A percentile compares a stretch with the other conserved stretches of the same genome.
Evolutionary conservation across 495 filamentous ascomycete genomes (phyloP).

Genomic region (Platismatia glauca): DNA sequence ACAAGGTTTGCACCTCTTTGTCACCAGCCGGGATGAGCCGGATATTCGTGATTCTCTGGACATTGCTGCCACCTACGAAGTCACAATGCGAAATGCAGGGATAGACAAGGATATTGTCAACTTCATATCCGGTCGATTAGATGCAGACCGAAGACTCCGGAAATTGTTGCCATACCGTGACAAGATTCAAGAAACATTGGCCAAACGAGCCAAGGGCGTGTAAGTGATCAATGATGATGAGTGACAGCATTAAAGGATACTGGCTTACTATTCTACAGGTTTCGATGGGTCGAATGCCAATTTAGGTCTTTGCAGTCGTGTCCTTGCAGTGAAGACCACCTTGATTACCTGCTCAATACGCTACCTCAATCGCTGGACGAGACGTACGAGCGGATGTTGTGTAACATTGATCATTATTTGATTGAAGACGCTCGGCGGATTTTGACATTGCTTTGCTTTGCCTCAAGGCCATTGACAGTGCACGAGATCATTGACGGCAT

Average conservation of each 20-base stretch:
- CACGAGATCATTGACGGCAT: slow-evolving; percentile 30
- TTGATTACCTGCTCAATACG: slow-evolving; percentile 27
- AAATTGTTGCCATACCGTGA: slow-evolving; percentile 25
- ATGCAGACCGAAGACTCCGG: slow-evolving; percentile 24
- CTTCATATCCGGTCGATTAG: slow-evolving; percentile 29
- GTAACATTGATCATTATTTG: slow-evolving; percentile 23
- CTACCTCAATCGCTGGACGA: slow-evolving; percentile 31
- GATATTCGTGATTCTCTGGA: slow-evolving; percentile 31
- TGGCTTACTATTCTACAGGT: slow-evolving; percentile 25
- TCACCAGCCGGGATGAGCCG: slow-evolving; percentile 32
- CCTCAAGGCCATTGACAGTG: slow-evolving; percentile 27
- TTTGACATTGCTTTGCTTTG: slow-evolving; percentile 31
- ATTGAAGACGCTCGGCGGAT: slow-evolving; percentile 30
- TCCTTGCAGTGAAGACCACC: slow-evolving; percentile 23
- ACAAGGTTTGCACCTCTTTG: slow-evolving; percentile 29
- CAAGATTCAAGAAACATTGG: slow-evolving; percentile 26
- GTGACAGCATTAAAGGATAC: neutral
- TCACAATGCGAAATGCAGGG: slow-evolving; percentile 25
- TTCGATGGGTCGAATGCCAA: slow-evolving; percentile 36
- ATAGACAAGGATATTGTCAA: slow-evolving; percentile 28
- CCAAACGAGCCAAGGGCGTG: slow-evolving; percentile 29
- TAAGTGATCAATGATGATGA: slow-evolving; percentile 19
- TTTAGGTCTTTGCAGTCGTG: slow-evolving; percentile 25
- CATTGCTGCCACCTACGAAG: slow-evolving; percentile 16
- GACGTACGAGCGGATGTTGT: slow-evolving; percentile 32